A percentile compares a stretch with the other conserved stretches of the same genome.
Conservation (phyloP, 2,329 filamentous ascomycete genomes). For the Fusarium sarcochroum region DNA sequence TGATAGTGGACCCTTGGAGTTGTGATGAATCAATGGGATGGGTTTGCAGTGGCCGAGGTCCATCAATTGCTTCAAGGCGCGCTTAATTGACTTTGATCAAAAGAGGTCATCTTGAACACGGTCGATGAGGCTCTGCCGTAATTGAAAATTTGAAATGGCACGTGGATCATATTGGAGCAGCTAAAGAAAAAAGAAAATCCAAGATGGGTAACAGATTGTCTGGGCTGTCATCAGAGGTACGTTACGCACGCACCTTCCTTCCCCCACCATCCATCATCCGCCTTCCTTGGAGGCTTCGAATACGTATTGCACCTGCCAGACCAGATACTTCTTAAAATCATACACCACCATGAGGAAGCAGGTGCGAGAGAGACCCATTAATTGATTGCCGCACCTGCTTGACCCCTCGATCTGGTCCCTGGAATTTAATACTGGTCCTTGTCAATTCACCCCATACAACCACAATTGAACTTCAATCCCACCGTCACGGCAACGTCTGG, state of each 20-base stretch:
- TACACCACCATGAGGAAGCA: constrained; percentile 32
- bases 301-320: constrained; percentile 27
- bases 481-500: constrained; percentile 52
- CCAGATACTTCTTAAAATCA: constrained; percentile 13
- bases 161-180: constrained; percentile 31
- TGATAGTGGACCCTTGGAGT: constrained; percentile 40
- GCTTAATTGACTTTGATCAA: constrained; percentile 2
- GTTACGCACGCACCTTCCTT: constrained; percentile 37
- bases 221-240: constrained; percentile 44
- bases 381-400: constrained; percentile 13
- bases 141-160: constrained; percentile 30
- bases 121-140: constrained; percentile 37
- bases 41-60: constrained; percentile 9
- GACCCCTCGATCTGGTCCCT: constrained; percentile 41
- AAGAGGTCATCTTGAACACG: not conserved
- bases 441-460: constrained; percentile 25
- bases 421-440: constrained; percentile 32
- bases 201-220: constrained; percentile 37
- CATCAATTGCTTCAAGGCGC: constrained; percentile 3
- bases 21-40: constrained; percentile 12
- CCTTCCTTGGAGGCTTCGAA: constrained; percentile 25
- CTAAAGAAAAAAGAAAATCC: constrained; percentile 42
- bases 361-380: constrained; percentile 28
- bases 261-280: constrained; percentile 41
- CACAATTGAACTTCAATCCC: constrained; percentile 42